These are phyloP conservation scores for Larix kaempferi DNA, from an alignment of 75 land plant genomes.

Conservation along the genomic window DNA sequence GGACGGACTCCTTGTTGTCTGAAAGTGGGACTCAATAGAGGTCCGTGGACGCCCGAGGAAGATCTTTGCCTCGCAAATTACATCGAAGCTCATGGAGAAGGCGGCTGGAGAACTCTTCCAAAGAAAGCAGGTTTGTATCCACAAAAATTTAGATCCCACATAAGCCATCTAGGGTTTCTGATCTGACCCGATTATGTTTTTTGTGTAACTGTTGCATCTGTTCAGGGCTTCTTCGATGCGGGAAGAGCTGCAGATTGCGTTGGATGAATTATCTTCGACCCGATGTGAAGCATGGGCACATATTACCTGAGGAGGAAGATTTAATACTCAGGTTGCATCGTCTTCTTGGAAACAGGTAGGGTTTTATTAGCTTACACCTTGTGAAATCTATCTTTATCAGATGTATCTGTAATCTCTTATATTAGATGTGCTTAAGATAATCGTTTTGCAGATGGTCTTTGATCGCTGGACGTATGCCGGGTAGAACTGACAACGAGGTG, in stretches of 20 bases:
- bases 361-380: no score
- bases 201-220: no score
- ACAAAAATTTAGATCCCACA: no score
- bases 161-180: no score
- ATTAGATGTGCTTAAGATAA: no score
- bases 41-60: constrained; percentile 22
- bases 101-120: constrained; percentile 20
- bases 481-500: constrained; percentile 7
- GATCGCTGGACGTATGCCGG: constrained; percentile 15
- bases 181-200: no score
- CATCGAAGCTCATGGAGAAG: constrained; percentile 17
- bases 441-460: constrained; percentile 7
- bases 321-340: constrained; percentile 45
- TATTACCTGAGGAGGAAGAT: constrained; percentile 54
- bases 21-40: constrained; percentile 14
- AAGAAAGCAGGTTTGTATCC: constrained; percentile 13
- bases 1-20: constrained; percentile 10
- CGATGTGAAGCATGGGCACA: constrained; percentile 54
- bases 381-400: no score
- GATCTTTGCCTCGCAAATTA: constrained; percentile 11
- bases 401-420: no score
- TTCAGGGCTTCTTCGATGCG: constrained; percentile 52
- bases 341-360: constrained; percentile 66
- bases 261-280: constrained; percentile 70
- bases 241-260: constrained; percentile 66